phyloP scores from a whole-genome alignment of 2,329 filamentous ascomycete species.

The Neocucurbitaria cava region DNA sequence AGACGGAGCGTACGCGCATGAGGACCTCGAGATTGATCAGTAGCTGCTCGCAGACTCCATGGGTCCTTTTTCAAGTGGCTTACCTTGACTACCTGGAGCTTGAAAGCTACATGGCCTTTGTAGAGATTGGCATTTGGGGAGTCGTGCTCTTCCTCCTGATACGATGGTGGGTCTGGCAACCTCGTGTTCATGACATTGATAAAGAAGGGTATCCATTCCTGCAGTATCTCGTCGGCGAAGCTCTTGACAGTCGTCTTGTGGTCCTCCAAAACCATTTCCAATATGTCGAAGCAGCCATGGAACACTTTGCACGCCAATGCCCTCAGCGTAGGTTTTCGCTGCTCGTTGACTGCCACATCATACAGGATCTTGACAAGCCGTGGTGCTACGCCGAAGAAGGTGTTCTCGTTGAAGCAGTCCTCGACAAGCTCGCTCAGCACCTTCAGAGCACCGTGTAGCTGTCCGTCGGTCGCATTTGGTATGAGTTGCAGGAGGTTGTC shows the following conservation, averaged over 20 bases:
- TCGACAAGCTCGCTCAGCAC: slow-evolving; percentile 91
- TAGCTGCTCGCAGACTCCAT: slow-evolving; percentile 1
- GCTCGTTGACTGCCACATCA: slow-evolving; percentile 78
- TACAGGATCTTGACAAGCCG: slow-evolving; percentile 86
- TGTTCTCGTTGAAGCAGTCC: slow-evolving; percentile 89
- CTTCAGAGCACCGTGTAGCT: slow-evolving; percentile 87
- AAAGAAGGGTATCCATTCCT: slow-evolving; percentile 90
- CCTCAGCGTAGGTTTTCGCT: slow-evolving; percentile 76
- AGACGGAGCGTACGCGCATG: slow-evolving; percentile 85
- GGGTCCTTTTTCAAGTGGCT: slow-evolving; percentile 7
- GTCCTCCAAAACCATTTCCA: slow-evolving; percentile 96
- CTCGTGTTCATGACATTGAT: slow-evolving; percentile 76
- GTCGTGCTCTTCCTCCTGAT: slow-evolving; percentile 65
- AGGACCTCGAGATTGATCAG: slow-evolving; percentile 65
- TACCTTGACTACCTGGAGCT: slow-evolving; percentile 88
- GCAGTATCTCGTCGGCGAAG: slow-evolving; percentile 87
- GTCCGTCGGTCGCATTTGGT: slow-evolving; percentile 74
- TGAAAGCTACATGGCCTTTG: slow-evolving; percentile 83
- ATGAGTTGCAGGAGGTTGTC: slow-evolving; percentile 81
- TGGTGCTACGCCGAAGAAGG: slow-evolving; percentile 89
- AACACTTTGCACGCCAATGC: slow-evolving; percentile 91
- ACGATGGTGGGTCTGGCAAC: slow-evolving; percentile 67
- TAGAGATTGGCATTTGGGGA: slow-evolving; percentile 68
- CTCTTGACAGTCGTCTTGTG: slow-evolving; percentile 84
- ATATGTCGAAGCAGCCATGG: slow-evolving; percentile 87